Conservation (phyloP, 345 rosid species). For the Luvunga scandens region DNA sequence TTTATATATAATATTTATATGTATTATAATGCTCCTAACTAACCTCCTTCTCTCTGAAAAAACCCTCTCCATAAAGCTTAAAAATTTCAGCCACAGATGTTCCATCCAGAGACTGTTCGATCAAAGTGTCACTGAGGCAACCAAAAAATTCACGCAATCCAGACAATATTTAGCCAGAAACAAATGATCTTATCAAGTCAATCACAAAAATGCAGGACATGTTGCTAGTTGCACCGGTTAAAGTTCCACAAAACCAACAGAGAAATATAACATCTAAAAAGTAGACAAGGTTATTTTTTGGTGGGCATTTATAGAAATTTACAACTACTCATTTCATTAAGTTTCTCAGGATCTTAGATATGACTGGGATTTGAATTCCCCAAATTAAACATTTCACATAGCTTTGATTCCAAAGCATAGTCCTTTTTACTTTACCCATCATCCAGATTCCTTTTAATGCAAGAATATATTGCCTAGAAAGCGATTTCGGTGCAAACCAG, state of each 20-base stretch:
- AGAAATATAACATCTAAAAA: not conserved
- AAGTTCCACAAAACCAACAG: not conserved
- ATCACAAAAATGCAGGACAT: not conserved
- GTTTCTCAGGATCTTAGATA: not conserved
- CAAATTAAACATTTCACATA: not conserved
- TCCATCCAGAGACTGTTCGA: slow-evolving; percentile 66
- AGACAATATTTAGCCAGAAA: slow-evolving; percentile 8
- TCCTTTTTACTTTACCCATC: not conserved
- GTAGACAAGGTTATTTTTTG: not conserved
- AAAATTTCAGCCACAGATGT: slow-evolving; percentile 82
- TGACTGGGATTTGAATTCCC: not conserved
- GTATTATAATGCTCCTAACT: not conserved
- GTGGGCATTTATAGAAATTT: not conserved
- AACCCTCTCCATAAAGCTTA: slow-evolving; percentile 70
- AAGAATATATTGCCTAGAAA: slow-evolving; percentile 1
- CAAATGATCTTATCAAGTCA: not conserved
- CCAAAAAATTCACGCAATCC: slow-evolving; percentile 6
- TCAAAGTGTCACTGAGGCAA: slow-evolving; percentile 58
- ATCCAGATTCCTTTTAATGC: not conserved
- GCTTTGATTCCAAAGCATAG: not conserved
- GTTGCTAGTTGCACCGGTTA: slow-evolving; percentile 5
- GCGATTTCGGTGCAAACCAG: slow-evolving; percentile 51
- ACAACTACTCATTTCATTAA: not conserved
- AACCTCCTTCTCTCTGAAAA: slow-evolving; percentile 94
- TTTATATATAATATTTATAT: too few relatives aligned